These are phyloP conservation scores for Nasturtium officinale DNA, from an alignment of 345 rosid genomes.

Conservation along the genomic window DNA sequence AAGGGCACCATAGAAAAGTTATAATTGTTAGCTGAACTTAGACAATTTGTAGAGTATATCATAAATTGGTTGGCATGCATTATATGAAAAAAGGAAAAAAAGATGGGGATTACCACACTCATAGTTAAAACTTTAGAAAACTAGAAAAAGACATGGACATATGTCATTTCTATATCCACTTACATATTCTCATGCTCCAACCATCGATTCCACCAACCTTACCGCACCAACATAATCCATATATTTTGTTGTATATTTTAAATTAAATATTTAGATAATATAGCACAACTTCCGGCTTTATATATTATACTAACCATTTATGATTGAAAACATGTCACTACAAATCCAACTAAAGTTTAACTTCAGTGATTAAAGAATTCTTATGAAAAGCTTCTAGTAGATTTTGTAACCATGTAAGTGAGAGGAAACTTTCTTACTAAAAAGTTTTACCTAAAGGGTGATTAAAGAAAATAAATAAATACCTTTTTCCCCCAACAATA, in stretches of 20 bases:
- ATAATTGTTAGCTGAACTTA: conserved; percentile 17
- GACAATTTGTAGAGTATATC: neutral
- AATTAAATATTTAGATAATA: neutral
- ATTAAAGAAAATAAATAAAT: neutral
- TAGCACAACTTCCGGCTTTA: neutral
- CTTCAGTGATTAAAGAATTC: conserved; percentile 1
- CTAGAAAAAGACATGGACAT: neutral
- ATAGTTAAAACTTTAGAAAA: neutral
- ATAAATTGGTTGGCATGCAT: conserved; percentile 22
- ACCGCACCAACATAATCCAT: conserved; percentile 15
- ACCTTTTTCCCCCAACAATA: neutral
- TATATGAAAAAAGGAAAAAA: neutral
- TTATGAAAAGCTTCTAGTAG: neutral
- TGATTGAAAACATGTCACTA: neutral
- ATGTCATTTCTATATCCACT: conserved; percentile 31
- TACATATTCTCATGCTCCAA: conserved; percentile 28
- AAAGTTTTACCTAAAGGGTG: neutral
- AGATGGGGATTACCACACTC: conserved; percentile 9
- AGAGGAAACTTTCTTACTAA: neutral
- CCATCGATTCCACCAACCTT: conserved; percentile 35
- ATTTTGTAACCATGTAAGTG: neutral
- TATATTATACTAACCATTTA: neutral
- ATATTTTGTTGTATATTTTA: neutral
- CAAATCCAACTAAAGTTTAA: conserved; percentile 3
- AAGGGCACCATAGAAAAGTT: neutral